A percentile compares a stretch with the other conserved stretches of the same genome.
Evolutionary conservation across 129 eudicot species (phyloP).

Genomic region (Tagetes patula): DNA sequence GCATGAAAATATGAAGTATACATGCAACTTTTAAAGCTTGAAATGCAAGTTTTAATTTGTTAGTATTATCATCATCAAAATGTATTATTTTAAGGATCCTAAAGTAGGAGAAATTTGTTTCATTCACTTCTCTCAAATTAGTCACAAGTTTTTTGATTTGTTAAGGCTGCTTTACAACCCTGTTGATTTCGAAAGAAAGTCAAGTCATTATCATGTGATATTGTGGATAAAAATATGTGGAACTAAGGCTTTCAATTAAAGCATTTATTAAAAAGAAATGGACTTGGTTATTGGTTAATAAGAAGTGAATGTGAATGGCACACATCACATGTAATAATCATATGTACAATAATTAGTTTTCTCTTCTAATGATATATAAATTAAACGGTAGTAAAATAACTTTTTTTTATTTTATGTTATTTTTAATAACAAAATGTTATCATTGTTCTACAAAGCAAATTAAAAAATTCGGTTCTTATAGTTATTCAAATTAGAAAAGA

Average conservation of each 20-base stretch:
- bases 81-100: neutral
- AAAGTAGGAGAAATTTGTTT: neutral
- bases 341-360: neutral
- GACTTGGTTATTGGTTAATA: neutral
- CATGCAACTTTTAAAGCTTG: no score
- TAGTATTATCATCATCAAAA: neutral
- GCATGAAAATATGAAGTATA: no score
- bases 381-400: no score
- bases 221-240: conserved; percentile 7
- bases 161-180: neutral
- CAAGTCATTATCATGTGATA: conserved; percentile 22
- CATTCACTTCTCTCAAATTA: neutral
- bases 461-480: no score
- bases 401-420: no score
- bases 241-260: neutral
- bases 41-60: no score
- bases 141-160: conserved; percentile 1
- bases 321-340: neutral
- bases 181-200: conserved; percentile 12
- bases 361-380: no score
- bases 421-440: no score
- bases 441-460: no score
- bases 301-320: neutral
- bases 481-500: no score
- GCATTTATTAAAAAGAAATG: neutral